Evolutionary conservation across 768 basidiomycete species (phyloP).

Genomic region (Ramaria sp.): DNA sequence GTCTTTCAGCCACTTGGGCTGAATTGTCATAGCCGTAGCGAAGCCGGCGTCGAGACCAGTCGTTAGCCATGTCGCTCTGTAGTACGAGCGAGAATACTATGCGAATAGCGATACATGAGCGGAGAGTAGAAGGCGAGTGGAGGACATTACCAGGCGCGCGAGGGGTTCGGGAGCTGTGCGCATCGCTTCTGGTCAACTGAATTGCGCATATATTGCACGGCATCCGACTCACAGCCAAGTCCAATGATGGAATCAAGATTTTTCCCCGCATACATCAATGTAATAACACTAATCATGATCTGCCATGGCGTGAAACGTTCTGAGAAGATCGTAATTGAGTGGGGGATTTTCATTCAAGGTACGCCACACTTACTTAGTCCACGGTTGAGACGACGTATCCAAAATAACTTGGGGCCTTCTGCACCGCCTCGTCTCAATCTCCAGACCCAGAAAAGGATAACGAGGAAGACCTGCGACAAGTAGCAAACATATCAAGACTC

Average conservation of each 20-base stretch:
- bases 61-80: conserved; percentile 90
- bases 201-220: conserved; percentile 13
- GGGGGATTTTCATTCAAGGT: neutral
- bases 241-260: conserved; percentile 83
- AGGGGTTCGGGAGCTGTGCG: conserved; percentile 81
- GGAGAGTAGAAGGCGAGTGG: neutral
- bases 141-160: conserved; percentile 63
- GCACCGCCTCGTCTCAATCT: conserved; percentile 56
- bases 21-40: conserved; percentile 88
- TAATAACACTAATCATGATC: conserved; percentile 76
- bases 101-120: conserved; percentile 6
- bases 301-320: conserved; percentile 95
- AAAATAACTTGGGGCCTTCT: conserved; percentile 54
- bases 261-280: conserved; percentile 68
- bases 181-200: neutral
- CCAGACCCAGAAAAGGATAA: conserved; percentile 88
- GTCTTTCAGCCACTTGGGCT: conserved; percentile 86
- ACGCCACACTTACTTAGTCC: conserved; percentile 37
- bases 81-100: conserved; percentile 87
- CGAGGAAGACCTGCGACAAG: conserved; percentile 63
- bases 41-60: conserved; percentile 97
- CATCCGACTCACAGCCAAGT: conserved; percentile 49
- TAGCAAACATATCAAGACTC: neutral
- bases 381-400: conserved; percentile 49
- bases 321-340: conserved; percentile 19